Evolutionary conservation across 2,329 filamentous ascomycete species (phyloP).

Genomic region (Epichloe hybrida): DNA sequence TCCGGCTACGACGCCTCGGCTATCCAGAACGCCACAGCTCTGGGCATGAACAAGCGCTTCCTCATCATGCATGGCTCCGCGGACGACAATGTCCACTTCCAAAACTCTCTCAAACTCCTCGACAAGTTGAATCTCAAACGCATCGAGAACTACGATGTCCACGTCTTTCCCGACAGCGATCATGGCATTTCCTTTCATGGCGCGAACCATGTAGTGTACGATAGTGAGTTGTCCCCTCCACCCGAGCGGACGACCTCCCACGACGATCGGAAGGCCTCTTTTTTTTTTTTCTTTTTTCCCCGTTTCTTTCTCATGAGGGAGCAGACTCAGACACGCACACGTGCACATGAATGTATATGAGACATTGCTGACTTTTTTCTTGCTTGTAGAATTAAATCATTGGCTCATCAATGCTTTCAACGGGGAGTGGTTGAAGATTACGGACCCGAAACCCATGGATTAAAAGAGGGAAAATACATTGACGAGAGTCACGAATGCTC

Average conservation of each 20-base stretch:
- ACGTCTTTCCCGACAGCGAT: conserved; percentile 92
- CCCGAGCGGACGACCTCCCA: too few relatives aligned
- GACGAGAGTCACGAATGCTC: too few relatives aligned
- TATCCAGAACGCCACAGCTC: conserved; percentile 59
- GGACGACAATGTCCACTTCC: conserved; percentile 95
- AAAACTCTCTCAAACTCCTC: conserved; percentile 78
- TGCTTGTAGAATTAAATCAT: conserved; percentile 52
- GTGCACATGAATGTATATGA: too few relatives aligned
- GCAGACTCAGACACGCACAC: too few relatives aligned
- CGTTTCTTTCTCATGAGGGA: neutral
- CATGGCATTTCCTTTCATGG: conserved; percentile 93
- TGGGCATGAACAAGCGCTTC: conserved; percentile 71
- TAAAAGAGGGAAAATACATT: conserved; percentile 2
- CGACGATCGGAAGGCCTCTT: neutral
- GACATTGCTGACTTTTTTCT: too few relatives aligned
- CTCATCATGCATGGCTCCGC: conserved; percentile 92
- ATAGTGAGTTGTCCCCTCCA: conserved; percentile 48
- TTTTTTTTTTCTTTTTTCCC: neutral
- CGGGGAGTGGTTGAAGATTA: conserved; percentile 69
- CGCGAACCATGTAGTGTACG: conserved; percentile 80
- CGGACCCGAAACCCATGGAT: conserved; percentile 32
- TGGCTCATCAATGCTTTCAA: conserved; percentile 98
- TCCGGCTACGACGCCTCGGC: conserved; percentile 63
- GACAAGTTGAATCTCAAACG: conserved; percentile 72
- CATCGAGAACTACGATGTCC: conserved; percentile 89